phyloP scores from a whole-genome alignment of 1,284 basidiomycete species.

The Cryptococcus wingfieldii region DNA sequence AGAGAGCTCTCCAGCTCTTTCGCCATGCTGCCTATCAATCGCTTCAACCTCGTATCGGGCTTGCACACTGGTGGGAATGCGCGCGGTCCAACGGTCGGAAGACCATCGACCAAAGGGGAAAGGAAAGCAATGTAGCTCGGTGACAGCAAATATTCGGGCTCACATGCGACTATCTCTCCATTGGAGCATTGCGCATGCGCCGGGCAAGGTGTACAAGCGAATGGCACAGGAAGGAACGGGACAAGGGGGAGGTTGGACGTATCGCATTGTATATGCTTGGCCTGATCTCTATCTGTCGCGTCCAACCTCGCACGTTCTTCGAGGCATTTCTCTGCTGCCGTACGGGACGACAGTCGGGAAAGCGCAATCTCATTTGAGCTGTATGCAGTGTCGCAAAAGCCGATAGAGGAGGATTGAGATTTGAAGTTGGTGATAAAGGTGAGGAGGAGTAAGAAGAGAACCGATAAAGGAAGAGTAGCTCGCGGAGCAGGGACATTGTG shows the following conservation, averaged over 20 bases:
- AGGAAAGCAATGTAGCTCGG: slow-evolving; percentile 31
- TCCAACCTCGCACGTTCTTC: slow-evolving; percentile 21
- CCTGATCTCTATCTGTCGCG: slow-evolving; percentile 13
- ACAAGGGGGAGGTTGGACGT: slow-evolving; percentile 54
- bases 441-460: slow-evolving; percentile 51
- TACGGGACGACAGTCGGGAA: slow-evolving; percentile 41
- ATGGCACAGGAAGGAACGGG: slow-evolving; percentile 57
- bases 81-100: slow-evolving; percentile 72
- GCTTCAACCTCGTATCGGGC: slow-evolving; percentile 74
- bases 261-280: slow-evolving; percentile 27
- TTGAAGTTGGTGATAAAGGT: slow-evolving; percentile 50
- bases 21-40: slow-evolving; percentile 71
- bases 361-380: slow-evolving; percentile 60
- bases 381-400: slow-evolving; percentile 71
- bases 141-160: slow-evolving; percentile 64
- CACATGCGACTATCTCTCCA: slow-evolving; percentile 63
- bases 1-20: slow-evolving; percentile 67
- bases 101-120: slow-evolving; percentile 57
- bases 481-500: slow-evolving; percentile 15
- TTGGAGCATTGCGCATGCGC: slow-evolving; percentile 67
- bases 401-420: slow-evolving; percentile 63
- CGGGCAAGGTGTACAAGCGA: slow-evolving; percentile 69
- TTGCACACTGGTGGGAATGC: slow-evolving; percentile 74
- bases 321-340: slow-evolving; percentile 60
- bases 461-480: slow-evolving; percentile 48